Evolutionary conservation across 805 yeast species (phyloP).

Genomic region (Suhomyces sp.): DNA sequence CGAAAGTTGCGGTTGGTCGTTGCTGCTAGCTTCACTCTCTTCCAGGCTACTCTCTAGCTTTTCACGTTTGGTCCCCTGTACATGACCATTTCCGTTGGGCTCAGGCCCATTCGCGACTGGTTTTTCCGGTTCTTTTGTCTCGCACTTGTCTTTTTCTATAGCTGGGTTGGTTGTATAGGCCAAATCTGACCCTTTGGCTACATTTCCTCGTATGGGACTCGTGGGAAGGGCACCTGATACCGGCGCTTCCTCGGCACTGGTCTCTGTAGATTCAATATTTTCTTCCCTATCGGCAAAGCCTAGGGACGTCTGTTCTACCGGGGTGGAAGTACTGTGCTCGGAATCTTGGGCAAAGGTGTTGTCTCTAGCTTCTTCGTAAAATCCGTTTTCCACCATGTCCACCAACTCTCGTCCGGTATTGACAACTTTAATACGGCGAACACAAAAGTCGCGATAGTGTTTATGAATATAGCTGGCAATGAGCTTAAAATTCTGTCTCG

Average conservation of each 20-base stretch:
- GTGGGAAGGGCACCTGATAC: not conserved
- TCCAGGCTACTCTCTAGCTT: not conserved
- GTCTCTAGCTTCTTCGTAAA: conserved; percentile 5
- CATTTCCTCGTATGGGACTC: not conserved
- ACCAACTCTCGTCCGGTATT: conserved; percentile 26
- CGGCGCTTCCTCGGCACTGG: not conserved
- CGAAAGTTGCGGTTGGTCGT: not conserved
- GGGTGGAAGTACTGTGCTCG: conserved; percentile 26
- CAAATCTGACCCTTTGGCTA: not conserved
- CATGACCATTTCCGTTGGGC: not conserved
- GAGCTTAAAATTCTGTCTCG: conserved; percentile 23
- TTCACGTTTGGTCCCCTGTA: not conserved
- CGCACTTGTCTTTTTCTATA: not conserved
- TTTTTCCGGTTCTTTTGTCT: not conserved
- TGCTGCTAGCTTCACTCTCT: not conserved
- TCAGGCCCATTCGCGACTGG: not conserved
- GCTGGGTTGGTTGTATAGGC: not conserved
- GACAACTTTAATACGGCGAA: conserved; percentile 22
- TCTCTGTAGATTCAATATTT: not conserved
- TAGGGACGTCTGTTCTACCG: conserved; percentile 11
- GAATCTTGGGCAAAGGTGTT: conserved; percentile 20
- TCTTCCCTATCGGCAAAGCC: not conserved
- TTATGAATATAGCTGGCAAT: conserved; percentile 31
- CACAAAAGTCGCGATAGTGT: conserved; percentile 27
- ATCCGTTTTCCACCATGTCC: conserved; percentile 25